These are phyloP conservation scores for Colletotrichum sp. DNA, from an alignment of 2,329 filamentous ascomycete genomes.

Conservation along the genomic window DNA sequence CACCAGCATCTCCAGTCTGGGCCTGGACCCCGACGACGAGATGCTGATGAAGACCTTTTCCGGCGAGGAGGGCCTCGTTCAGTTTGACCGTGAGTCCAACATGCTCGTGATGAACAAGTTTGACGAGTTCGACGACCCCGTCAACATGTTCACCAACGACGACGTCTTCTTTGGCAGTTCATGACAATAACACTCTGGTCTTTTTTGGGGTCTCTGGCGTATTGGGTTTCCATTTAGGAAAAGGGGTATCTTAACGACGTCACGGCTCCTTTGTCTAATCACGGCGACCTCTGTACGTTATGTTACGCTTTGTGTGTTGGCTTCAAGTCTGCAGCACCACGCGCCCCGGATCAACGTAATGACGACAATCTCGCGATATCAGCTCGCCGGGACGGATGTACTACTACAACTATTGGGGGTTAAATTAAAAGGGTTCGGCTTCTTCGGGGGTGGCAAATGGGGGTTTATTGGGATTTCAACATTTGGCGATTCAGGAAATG, in stretches of 20 bases:
- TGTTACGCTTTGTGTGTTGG: slow-evolving; percentile 5
- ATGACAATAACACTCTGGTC: slow-evolving; percentile 11
- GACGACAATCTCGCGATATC: slow-evolving; percentile 4
- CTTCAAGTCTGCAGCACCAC: neutral
- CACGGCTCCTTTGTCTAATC: neutral
- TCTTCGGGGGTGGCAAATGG: neutral
- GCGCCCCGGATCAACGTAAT: slow-evolving; percentile 7
- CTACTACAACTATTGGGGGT: slow-evolving; percentile 3
- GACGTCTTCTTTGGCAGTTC: slow-evolving; percentile 56
- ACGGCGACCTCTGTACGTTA: slow-evolving; percentile 11
- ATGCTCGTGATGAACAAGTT: slow-evolving; percentile 59
- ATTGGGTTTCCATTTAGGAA: neutral
- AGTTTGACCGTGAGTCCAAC: slow-evolving; percentile 49
- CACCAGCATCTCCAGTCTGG: slow-evolving; percentile 22
- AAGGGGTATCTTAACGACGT: neutral
- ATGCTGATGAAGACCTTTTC: slow-evolving; percentile 50
- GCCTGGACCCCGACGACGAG: slow-evolving; percentile 48
- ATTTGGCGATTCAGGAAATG: neutral
- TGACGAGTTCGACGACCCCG: slow-evolving; percentile 54
- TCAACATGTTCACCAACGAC: slow-evolving; percentile 57
- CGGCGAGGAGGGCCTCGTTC: slow-evolving; percentile 45
- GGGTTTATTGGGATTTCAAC: neutral
- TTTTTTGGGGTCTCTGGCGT: neutral
- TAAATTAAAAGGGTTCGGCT: neutral
- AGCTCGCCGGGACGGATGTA: slow-evolving; percentile 9